Conservation (phyloP, 352 stramenopile genomes). For the Pythium plurisporium region DNA sequence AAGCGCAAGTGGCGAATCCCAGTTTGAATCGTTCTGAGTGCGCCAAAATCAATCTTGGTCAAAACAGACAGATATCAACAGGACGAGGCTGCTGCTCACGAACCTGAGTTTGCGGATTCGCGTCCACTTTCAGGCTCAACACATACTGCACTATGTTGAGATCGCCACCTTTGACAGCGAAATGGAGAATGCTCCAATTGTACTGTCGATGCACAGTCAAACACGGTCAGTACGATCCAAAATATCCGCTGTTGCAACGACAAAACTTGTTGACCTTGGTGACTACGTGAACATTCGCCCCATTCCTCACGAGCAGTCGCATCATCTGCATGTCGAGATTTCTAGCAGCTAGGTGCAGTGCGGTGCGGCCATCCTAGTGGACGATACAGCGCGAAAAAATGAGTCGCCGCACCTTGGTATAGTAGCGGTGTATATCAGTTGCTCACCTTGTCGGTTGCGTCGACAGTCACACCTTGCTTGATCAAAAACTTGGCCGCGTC, state of each 20-base stretch:
- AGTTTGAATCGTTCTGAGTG: too few relatives aligned
- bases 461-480: neutral
- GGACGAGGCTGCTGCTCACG: too few relatives aligned
- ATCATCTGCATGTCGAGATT: neutral
- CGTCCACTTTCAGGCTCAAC: neutral
- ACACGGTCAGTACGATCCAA: too few relatives aligned
- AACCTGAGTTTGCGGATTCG: neutral
- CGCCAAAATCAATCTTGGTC: too few relatives aligned
- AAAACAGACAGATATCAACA: too few relatives aligned
- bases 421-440: too few relatives aligned
- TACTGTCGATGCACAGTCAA: too few relatives aligned
- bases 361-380: neutral
- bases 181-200: too few relatives aligned
- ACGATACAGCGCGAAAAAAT: too few relatives aligned
- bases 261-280: neutral
- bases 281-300: neutral
- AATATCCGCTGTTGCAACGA: too few relatives aligned
- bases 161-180: neutral
- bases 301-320: neutral
- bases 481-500: neutral
- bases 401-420: too few relatives aligned
- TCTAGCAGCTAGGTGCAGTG: neutral
- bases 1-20: too few relatives aligned
- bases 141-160: slow-evolving; percentile 5
- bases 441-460: neutral